Conservation (phyloP, 1,284 basidiomycete species). For the Psilocybe mexicana region DNA sequence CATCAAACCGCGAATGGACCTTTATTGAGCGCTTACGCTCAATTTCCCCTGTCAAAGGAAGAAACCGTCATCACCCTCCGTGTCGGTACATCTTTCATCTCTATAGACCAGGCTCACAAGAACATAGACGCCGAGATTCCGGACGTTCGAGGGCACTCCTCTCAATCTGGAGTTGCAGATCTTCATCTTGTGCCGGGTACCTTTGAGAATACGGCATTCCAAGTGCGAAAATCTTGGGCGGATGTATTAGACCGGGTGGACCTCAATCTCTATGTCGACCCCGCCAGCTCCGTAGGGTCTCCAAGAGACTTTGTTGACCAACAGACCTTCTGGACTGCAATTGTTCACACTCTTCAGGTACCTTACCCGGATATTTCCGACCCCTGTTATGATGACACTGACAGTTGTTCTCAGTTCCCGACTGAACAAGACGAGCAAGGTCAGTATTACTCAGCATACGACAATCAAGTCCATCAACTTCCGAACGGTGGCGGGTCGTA, state of each 20-base stretch:
- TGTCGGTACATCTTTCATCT: slow-evolving; percentile 80
- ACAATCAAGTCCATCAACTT: slow-evolving; percentile 62
- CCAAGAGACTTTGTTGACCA: slow-evolving; percentile 35
- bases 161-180: background rate
- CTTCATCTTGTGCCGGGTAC: slow-evolving; percentile 19
- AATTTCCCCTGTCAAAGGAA: slow-evolving; percentile 37
- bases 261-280: slow-evolving; percentile 49
- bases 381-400: background rate
- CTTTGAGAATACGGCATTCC: slow-evolving; percentile 62
- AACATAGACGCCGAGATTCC: slow-evolving; percentile 67
- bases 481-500: slow-evolving; percentile 50
- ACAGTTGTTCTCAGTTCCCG: slow-evolving; percentile 57
- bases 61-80: slow-evolving; percentile 53
- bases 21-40: slow-evolving; percentile 59
- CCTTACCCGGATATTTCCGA: background rate
- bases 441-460: slow-evolving; percentile 78
- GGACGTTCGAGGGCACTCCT: slow-evolving; percentile 34
- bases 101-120: slow-evolving; percentile 67
- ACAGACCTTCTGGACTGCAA: slow-evolving; percentile 64
- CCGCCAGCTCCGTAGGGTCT: slow-evolving; percentile 32
- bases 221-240: slow-evolving; percentile 65
- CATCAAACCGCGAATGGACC: slow-evolving; percentile 38
- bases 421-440: slow-evolving; percentile 75
- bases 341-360: slow-evolving; percentile 71
- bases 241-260: slow-evolving; percentile 69